These are phyloP conservation scores for Talaromyces piceae DNA, from an alignment of 2,329 filamentous ascomycete genomes.

Conservation along the genomic window DNA sequence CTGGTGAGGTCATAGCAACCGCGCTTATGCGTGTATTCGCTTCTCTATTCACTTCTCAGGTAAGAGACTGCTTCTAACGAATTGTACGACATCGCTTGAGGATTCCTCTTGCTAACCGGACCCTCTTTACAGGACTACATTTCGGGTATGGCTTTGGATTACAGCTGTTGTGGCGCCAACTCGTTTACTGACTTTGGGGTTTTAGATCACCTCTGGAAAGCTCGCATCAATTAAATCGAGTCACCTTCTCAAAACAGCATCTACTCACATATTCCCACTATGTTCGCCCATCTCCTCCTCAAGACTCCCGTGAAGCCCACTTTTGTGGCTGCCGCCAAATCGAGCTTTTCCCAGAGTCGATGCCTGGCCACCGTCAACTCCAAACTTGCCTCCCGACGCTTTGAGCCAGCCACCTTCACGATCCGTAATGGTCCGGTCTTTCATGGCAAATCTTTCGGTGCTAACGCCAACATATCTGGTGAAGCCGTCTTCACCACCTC, in stretches of 20 bases:
- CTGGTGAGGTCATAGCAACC: slow-evolving; percentile 35
- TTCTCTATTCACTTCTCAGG: slow-evolving; percentile 82
- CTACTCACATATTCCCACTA: slow-evolving; percentile 28
- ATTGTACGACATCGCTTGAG: neutral
- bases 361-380: slow-evolving; percentile 60
- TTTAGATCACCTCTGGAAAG: slow-evolving; percentile 61
- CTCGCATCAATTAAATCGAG: slow-evolving; percentile 57
- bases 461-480: slow-evolving; percentile 91
- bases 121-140: slow-evolving; percentile 54
- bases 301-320: slow-evolving; percentile 42
- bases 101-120: slow-evolving; percentile 11
- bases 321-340: slow-evolving; percentile 35
- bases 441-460: slow-evolving; percentile 92
- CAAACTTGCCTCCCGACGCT: slow-evolving; percentile 62
- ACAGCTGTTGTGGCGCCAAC: neutral
- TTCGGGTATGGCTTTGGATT: slow-evolving; percentile 43
- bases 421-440: slow-evolving; percentile 95
- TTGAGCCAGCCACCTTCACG: slow-evolving; percentile 83
- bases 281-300: slow-evolving; percentile 51
- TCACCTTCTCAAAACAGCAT: slow-evolving; percentile 14
- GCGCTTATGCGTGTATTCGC: slow-evolving; percentile 80
- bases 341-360: slow-evolving; percentile 28
- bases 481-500: slow-evolving; percentile 99
- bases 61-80: slow-evolving; percentile 31
- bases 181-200: slow-evolving; percentile 16